Evolutionary conservation across 2,329 filamentous ascomycete genomes (phyloP).

Genomic region (Arthrobotrys conoides): DNA sequence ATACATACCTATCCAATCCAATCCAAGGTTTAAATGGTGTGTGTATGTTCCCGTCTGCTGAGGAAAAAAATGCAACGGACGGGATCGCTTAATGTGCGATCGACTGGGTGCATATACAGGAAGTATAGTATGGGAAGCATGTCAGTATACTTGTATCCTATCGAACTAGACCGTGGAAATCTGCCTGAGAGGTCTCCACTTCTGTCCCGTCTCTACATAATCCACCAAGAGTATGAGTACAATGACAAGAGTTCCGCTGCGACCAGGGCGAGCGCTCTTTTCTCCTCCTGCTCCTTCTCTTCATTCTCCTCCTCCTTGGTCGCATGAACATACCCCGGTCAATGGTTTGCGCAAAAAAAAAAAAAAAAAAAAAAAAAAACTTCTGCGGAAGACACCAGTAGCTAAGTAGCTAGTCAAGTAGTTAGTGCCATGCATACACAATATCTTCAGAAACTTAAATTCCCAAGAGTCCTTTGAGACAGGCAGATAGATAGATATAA

Average conservation of each 20-base stretch:
- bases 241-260: constrained; percentile 46
- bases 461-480: background rate
- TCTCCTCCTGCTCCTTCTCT: constrained; percentile 47
- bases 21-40: constrained; percentile 16
- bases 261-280: constrained; percentile 48
- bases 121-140: no score
- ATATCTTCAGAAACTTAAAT: background rate
- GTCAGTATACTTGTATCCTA: constrained; percentile 34
- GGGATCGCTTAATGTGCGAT: constrained; percentile 62
- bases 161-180: constrained; percentile 48
- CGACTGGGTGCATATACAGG: constrained; percentile 60
- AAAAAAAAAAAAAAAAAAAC: constrained; percentile 26
- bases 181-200: constrained; percentile 55
- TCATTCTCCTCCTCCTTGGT: constrained; percentile 47
- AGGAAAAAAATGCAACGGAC: constrained; percentile 56
- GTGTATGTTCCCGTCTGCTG: constrained; percentile 22
- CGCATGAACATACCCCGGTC: constrained; percentile 58
- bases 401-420: no score
- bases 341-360: constrained; percentile 39
- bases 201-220: constrained; percentile 58
- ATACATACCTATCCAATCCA: no score
- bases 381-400: constrained; percentile 14
- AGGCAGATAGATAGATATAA: background rate
- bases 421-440: constrained; percentile 26
- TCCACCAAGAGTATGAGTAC: constrained; percentile 13